Conservation (phyloP, 768 basidiomycete genomes). For the Lactifluus rugatus region DNA sequence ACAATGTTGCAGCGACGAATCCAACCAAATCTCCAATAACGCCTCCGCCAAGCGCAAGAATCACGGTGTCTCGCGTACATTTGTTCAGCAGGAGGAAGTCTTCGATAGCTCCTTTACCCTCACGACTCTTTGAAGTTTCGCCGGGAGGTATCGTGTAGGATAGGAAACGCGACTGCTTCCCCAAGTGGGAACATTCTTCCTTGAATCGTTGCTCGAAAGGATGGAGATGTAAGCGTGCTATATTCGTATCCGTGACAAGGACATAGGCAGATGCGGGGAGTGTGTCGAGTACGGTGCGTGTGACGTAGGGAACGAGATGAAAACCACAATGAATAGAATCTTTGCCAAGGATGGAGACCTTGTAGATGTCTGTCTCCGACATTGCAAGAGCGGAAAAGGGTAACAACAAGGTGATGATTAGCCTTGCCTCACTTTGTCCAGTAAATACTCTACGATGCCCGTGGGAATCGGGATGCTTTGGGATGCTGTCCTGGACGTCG, state of each 20-base stretch:
- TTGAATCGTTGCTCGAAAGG: conserved; percentile 61
- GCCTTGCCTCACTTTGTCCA: background rate
- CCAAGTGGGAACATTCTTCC: conserved; percentile 26
- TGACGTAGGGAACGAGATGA: conserved; percentile 55
- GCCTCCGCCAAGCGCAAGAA: conserved; percentile 91
- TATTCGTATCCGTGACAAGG: conserved; percentile 85
- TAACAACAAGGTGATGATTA: background rate
- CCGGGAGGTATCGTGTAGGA: conserved; percentile 78
- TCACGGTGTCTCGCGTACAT: conserved; percentile 88
- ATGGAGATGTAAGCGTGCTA: conserved; percentile 70
- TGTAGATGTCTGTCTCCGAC: conserved; percentile 28
- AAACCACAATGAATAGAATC: conserved; percentile 45
- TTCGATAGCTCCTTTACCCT: conserved; percentile 88
- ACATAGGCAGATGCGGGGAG: conserved; percentile 82
- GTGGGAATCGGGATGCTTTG: conserved; percentile 12
- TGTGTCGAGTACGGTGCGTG: conserved; percentile 53
- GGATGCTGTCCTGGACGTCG: background rate
- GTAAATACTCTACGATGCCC: conserved; percentile 9
- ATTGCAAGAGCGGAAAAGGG: background rate
- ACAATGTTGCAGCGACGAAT: conserved; percentile 97
- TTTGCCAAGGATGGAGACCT: conserved; percentile 37
- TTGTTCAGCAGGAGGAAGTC: conserved; percentile 82
- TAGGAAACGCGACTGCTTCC: conserved; percentile 50
- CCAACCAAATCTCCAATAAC: conserved; percentile 96
- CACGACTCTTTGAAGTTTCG: conserved; percentile 84